Percentiles rank a stretch among this genome's conserved stretches.
Evolutionary conservation across 1,284 basidiomycete species (phyloP).

Genomic region (Singerocomus inundabilis): DNA sequence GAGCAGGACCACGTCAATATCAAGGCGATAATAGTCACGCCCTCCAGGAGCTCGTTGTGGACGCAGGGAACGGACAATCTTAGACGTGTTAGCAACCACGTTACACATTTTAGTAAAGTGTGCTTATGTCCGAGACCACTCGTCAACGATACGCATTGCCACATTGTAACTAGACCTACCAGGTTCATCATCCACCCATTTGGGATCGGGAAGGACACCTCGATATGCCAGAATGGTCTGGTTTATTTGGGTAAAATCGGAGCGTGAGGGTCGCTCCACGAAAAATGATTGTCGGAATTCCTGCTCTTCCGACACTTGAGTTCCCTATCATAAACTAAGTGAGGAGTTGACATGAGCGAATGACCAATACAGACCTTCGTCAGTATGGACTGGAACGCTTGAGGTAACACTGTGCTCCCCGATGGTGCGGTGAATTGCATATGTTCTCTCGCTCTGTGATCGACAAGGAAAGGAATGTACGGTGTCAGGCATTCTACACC

Average conservation of each 20-base stretch:
- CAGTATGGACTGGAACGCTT: slow-evolving; percentile 31
- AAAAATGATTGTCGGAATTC: slow-evolving; percentile 28
- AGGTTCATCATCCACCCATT: slow-evolving; percentile 21
- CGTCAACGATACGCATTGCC: not conserved
- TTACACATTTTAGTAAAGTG: slow-evolving; percentile 20
- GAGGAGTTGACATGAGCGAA: too few species aligned
- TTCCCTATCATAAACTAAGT: slow-evolving; percentile 22
- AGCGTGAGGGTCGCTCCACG: not conserved
- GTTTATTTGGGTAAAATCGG: not conserved
- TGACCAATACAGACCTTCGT: slow-evolving; percentile 22
- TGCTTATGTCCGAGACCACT: not conserved
- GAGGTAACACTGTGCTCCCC: slow-evolving; percentile 23
- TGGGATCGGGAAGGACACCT: slow-evolving; percentile 8
- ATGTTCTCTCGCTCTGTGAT: slow-evolving; percentile 34
- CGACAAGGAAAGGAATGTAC: slow-evolving; percentile 32
- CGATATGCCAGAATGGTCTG: slow-evolving; percentile 15
- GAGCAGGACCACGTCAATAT: slow-evolving; percentile 19
- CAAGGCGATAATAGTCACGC: slow-evolving; percentile 16
- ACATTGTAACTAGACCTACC: slow-evolving; percentile 1
- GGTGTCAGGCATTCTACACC: slow-evolving; percentile 31
- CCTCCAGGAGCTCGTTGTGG: not conserved
- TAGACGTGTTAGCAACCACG: slow-evolving; percentile 14
- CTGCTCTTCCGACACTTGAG: slow-evolving; percentile 30
- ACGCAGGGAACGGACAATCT: not conserved
- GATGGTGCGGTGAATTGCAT: not conserved